These are phyloP conservation scores for Alternaria arborescens DNA, from an alignment of 2,329 filamentous ascomycete species.

Conservation along the genomic window DNA sequence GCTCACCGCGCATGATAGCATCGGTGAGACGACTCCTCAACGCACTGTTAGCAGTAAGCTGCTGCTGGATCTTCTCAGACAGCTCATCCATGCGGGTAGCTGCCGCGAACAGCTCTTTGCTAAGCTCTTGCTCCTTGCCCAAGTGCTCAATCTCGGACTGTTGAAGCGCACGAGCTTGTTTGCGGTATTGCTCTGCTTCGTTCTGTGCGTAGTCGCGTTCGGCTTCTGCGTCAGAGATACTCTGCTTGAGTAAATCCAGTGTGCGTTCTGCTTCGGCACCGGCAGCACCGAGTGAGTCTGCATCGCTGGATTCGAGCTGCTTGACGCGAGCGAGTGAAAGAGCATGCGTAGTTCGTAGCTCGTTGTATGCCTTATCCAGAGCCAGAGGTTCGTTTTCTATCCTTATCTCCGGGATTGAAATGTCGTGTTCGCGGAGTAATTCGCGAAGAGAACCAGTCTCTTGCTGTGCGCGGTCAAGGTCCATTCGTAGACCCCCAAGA, in stretches of 20 bases:
- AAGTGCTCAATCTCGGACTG: constrained; percentile 65
- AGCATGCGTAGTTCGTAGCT: constrained; percentile 75
- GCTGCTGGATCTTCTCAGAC: constrained; percentile 78
- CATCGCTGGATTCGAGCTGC: constrained; percentile 65
- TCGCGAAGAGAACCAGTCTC: constrained; percentile 85
- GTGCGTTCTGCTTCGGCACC: constrained; percentile 65
- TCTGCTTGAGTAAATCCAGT: constrained; percentile 71
- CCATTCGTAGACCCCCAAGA: constrained; percentile 88
- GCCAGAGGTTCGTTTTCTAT: constrained; percentile 67
- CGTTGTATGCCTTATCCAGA: constrained; percentile 75
- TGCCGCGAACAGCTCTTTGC: constrained; percentile 75
- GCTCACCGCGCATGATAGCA: constrained; percentile 83
- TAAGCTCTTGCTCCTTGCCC: constrained; percentile 69
- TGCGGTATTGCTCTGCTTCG: constrained; percentile 69
- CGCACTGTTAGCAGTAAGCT: constrained; percentile 78
- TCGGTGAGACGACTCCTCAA: constrained; percentile 79
- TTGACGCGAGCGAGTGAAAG: constrained; percentile 73
- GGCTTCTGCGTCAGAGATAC: constrained; percentile 72
- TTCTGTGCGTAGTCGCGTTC: constrained; percentile 77
- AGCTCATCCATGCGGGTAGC: constrained; percentile 82
- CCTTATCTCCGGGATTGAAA: constrained; percentile 71
- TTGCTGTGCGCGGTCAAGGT: constrained; percentile 92
- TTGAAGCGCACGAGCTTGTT: constrained; percentile 67
- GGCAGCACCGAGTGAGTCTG: constrained; percentile 50
- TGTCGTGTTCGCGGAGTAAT: constrained; percentile 83